Evolutionary conservation across 306 rosid species (phyloP).

Genomic region (Gleditsia sinensis): DNA sequence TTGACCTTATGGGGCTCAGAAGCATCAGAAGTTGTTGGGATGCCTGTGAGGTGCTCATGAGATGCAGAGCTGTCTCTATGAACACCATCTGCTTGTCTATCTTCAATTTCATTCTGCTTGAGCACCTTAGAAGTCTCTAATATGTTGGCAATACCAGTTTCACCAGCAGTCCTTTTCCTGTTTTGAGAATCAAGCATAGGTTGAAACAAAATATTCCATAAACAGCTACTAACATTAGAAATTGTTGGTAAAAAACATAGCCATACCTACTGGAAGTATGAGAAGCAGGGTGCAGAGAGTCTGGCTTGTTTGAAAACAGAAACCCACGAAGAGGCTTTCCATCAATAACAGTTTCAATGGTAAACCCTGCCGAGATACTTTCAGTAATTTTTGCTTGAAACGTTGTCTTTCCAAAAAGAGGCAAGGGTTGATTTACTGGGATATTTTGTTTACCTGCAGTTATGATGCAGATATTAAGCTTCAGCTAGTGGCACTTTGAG

Average conservation of each 20-base stretch:
- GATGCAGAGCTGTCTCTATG: conserved; percentile 38
- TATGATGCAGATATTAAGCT: background rate
- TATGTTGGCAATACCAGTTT: conserved; percentile 47
- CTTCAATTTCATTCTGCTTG: conserved; percentile 47
- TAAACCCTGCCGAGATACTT: conserved; percentile 56
- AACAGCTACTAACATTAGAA: background rate
- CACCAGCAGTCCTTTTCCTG: conserved; percentile 76
- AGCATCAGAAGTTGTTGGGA: conserved; percentile 44
- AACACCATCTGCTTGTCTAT: conserved; percentile 19
- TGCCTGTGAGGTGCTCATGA: conserved; percentile 40
- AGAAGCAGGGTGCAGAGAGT: conserved; percentile 37
- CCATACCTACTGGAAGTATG: conserved; percentile 60
- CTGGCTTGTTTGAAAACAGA: conserved; percentile 63
- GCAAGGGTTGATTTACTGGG: conserved; percentile 47
- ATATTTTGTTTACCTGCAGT: conserved; percentile 52
- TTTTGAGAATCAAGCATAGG: conserved; percentile 26
- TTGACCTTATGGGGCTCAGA: conserved; percentile 56
- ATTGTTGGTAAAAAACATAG: background rate
- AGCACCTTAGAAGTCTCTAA: conserved; percentile 43
- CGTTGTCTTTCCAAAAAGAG: conserved; percentile 54
- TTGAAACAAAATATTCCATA: conserved; percentile 19
- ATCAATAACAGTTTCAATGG: conserved; percentile 79
- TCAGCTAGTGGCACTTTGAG: no score
- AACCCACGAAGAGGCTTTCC: conserved; percentile 89
- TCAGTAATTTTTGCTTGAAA: conserved; percentile 79